These are phyloP conservation scores for Onygena corvina DNA, from an alignment of 2,329 filamentous ascomycete genomes.

Conservation along the genomic window DNA sequence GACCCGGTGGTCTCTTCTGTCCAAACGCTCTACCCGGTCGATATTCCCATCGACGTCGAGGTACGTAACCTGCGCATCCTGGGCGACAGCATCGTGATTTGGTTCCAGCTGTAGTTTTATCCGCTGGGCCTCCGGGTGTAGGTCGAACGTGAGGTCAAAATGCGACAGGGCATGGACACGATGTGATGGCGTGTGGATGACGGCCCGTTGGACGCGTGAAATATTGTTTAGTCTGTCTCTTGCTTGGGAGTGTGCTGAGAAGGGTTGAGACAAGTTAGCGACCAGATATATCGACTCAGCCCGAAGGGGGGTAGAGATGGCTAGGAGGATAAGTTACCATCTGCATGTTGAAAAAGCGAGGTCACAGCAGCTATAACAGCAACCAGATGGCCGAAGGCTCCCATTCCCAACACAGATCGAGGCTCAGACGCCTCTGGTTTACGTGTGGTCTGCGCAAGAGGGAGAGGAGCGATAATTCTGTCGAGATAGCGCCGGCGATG, in stretches of 20 bases:
- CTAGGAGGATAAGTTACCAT: conserved; percentile 14
- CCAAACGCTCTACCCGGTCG: conserved; percentile 52
- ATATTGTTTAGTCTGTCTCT: conserved; percentile 68
- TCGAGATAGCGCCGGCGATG: not conserved
- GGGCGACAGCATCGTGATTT: conserved; percentile 76
- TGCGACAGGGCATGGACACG: conserved; percentile 66
- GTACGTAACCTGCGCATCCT: conserved; percentile 62
- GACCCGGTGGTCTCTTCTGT: conserved; percentile 63
- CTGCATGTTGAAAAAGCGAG: conserved; percentile 18
- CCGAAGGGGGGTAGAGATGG: conserved; percentile 1
- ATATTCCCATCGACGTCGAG: conserved; percentile 60
- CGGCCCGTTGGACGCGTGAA: conserved; percentile 58
- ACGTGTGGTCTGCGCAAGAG: not conserved
- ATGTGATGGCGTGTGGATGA: conserved; percentile 66
- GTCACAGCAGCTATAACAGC: conserved; percentile 21
- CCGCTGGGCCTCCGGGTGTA: conserved; percentile 54
- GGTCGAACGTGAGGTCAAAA: conserved; percentile 73
- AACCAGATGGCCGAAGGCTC: conserved; percentile 19
- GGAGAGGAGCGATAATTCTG: not conserved
- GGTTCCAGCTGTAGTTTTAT: conserved; percentile 74
- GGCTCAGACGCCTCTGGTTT: not conserved
- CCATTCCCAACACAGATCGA: conserved; percentile 18
- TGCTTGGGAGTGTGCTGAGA: conserved; percentile 55
- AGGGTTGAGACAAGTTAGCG: conserved; percentile 4
- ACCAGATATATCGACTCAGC: not conserved